Percentiles rank a stretch among this genome's conserved stretches.
phyloP scores from a whole-genome alignment of 2,329 filamentous ascomycete species.

The Ceratocystis diversiconidia region DNA sequence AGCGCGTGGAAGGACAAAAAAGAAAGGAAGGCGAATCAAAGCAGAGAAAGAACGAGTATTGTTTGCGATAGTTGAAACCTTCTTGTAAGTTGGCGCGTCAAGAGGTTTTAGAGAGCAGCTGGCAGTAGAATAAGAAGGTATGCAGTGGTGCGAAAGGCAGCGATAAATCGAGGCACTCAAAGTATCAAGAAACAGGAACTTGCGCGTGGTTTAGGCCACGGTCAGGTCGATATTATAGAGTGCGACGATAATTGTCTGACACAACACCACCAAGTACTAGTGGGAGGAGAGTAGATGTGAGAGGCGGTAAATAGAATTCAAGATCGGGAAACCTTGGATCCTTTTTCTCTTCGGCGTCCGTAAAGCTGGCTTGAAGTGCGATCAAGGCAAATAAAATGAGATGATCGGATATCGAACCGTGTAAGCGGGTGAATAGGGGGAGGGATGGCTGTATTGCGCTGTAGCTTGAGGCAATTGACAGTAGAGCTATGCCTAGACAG shows the following conservation, averaged over 20 bases:
- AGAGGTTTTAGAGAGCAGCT: background rate
- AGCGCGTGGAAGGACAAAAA: constrained; percentile 13
- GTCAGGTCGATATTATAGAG: background rate
- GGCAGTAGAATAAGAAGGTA: background rate
- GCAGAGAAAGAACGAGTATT: background rate
- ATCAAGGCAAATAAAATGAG: constrained; percentile 23
- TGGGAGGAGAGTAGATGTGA: background rate
- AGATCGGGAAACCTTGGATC: constrained; percentile 17
- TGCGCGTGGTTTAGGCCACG: background rate
- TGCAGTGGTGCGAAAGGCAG: too few relatives aligned
- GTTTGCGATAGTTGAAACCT: constrained; percentile 9
- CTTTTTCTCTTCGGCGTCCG: constrained; percentile 13
- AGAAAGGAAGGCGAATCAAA: constrained; percentile 1
- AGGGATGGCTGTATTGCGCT: background rate
- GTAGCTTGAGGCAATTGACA: background rate
- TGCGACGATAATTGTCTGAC: background rate
- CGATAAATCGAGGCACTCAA: background rate
- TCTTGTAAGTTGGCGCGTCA: background rate
- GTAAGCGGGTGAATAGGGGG: background rate
- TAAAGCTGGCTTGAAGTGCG: constrained; percentile 23
- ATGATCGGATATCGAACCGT: constrained; percentile 18
- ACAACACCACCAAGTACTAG: background rate
- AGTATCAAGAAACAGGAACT: background rate
- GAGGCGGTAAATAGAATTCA: constrained; percentile 22
- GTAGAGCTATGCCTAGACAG: background rate